Base-by-base conservation (phyloP, 306 rosid species). In the Trifolium dubium region DNA sequence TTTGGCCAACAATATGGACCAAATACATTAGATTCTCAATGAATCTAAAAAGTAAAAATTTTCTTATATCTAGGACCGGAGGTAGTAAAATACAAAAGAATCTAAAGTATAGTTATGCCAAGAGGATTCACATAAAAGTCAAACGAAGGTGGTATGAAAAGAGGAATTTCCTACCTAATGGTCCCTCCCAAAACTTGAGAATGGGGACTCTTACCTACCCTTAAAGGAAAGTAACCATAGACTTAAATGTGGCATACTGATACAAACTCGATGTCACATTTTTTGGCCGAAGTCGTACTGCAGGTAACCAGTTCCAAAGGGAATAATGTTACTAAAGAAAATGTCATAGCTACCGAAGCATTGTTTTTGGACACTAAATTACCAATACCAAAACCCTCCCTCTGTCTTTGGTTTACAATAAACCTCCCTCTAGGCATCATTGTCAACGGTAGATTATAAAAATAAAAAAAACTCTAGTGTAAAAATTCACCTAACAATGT, bases 71-170 rank as follows among this genome's bases (percentile, higher is more conserved):
- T n/a, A n/a, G n/a, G n/a, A n/a, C n/a, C n/a, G n/a, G n/a, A n/a
- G n/a, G n/a, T n/a, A n/a, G n/a, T n/a, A 56, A 28, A 23, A 2
- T 10, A 44, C 50, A 44, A 44, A 44, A 10, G 0, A 56, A 12
- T 30, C 65, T 60, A 12, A 10, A 60, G 5, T 31, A 60, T 13
- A 62, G 40, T 37, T 37, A 37, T 35, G 40, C 40, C 6, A 37
- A 37, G 40, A 7, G 40, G 13, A 32, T 62, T 34, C 8, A 62
- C 46, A n/a, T 62, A 62, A 62, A 32, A n/a, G 67, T 17, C 67
- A 32, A 12, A 34, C 19, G 43, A 34, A 62, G 29, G 67, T 23
- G 44, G 34, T 4, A n/a, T n/a, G 34, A 13, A 31, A 60, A 60
- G 23, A 60, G 5, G 19, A 60, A 14, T 31, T 17, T 60, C 41